These are phyloP conservation scores for Deuterostichococcus epilithicus DNA, from an alignment of 139 green algal genomes.

Conservation along the genomic window DNA sequence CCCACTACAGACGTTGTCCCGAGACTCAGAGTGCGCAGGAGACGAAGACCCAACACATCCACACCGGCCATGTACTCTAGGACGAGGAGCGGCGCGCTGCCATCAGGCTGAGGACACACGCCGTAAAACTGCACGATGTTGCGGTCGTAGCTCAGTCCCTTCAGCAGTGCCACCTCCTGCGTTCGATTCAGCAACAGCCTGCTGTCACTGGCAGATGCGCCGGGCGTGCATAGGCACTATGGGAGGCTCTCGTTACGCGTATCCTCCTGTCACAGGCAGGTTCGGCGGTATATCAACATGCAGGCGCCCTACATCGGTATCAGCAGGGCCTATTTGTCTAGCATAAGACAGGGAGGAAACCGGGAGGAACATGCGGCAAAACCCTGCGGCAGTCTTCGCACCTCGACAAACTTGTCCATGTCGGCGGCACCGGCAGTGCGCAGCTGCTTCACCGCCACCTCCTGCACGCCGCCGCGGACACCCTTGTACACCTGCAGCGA, in stretches of 20 bases:
- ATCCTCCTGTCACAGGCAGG: too few species aligned
- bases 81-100: not conserved
- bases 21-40: too few species aligned
- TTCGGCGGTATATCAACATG: too few species aligned
- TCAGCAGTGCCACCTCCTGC: constrained; percentile 9
- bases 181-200: not conserved
- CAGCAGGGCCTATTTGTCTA: constrained; percentile 3
- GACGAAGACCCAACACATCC: too few species aligned
- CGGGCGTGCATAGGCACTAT: too few species aligned
- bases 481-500: constrained; percentile 9
- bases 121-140: constrained; percentile 13
- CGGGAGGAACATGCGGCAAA: constrained; percentile 1
- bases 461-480: not conserved
- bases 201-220: too few species aligned
- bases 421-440: not conserved
- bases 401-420: not conserved
- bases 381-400: not conserved
- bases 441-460: constrained; percentile 10
- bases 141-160: constrained; percentile 5
- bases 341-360: too few species aligned
- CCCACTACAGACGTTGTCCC: too few species aligned
- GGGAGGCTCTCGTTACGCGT: too few species aligned
- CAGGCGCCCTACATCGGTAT: not conserved
- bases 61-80: constrained; percentile 6
- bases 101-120: constrained; percentile 2